Evolutionary conservation across 192 early-diverging fungal genomes (phyloP), one percentile per base, ranked within the genome.

Genomic region (Chytriomyces hyalinus): DNA sequence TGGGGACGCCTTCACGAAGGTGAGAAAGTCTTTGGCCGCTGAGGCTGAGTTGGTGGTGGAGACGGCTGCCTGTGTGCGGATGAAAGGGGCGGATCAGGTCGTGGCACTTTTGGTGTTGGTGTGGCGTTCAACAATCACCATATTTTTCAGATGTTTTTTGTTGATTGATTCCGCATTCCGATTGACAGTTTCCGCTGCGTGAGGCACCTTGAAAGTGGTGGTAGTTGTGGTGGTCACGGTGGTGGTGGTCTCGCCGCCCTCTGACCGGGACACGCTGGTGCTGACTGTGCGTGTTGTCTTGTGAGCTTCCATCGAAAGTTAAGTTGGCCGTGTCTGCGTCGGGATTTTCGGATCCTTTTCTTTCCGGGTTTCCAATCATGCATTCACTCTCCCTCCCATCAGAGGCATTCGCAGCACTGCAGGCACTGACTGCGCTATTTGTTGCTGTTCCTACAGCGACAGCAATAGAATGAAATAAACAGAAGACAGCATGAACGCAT

Each of bases 1-100:
- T 26, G 96, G 96, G 0, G 92, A 87, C 62, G 91, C 91, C 81
- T 97, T 94, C 64, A 98, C 93, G 87, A 97, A 98, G 59, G 91
- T 85, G 45, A 98, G 76, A 43, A 98, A 94, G 65, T 90, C 90
- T 44, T 28, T 17, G 22, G 84, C 84, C 50, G 84, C 77, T 10
- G 69, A 20, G 15, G 70, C 20, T 13, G 73, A 66, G 49, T 75
- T 11, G 9, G 70, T 59, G 10, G 8, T 71, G 48, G 53, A n/a
- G 3, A 57, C 53, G 53, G 53, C 13, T 13, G 53, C 20, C 53
- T 57, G 53, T 57, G 13, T 57, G 15, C 53, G 13, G 15, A 57
- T 20, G 13, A 13, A 13, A 57, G 13, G 15, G 20, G 53, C 53
- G 53, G 53, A n/a, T 13, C 1, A 57, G 53, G 13, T 20, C 53